Base-by-base conservation (phyloP, 176 grass and related monocot genomes). In the Aegilops bicornis region DNA sequence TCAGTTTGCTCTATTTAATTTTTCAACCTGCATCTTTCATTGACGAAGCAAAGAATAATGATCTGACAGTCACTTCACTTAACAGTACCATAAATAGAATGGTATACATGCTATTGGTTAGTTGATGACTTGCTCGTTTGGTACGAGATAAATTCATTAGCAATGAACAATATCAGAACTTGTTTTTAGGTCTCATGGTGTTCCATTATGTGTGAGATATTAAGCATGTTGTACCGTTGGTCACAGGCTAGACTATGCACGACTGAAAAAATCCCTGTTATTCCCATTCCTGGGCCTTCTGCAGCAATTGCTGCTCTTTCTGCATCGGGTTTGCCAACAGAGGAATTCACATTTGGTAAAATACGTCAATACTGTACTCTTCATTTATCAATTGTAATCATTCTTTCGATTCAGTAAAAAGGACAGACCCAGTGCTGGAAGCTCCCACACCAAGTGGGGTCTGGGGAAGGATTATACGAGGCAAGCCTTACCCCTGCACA, bases 311-410 rank as follows among this genome's bases (percentile, higher is more conserved):
- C 94, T 87, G 92, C 94, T 87, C 88, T 99, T 94, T 99, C 97
- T 64, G 94, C 89, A 36, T 99, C 94, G 80, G 94, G 97, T 65
- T 82, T 96, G 76, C 85, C 94, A 61, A 90, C 92, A 73, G 86
- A 94, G 78, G 97, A 96, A 88, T 99, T 99, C 65, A 96, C 92
- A 88, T 96, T 96, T 93, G 97, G 94, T 98, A 91, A 86, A 60
- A 69, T 17, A 63, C 22, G 9, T 33, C 73, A 42, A 79, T 39
- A 39, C 5, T 70, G 25, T 73, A 48, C 66, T 85, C 23, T 85
- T 86, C 78, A 31, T 87, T 66, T 47, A 52, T 86, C 23, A 80
- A 30, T 27, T 15, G 17, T n/a, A 22, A 64, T 48, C 7, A 56
- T 27, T 89, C 30, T 37, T 73, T 43, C 6, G 15, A 19, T 54